Conservation (phyloP, 1,284 basidiomycete genomes). For the Caloboletus inedulis region DNA sequence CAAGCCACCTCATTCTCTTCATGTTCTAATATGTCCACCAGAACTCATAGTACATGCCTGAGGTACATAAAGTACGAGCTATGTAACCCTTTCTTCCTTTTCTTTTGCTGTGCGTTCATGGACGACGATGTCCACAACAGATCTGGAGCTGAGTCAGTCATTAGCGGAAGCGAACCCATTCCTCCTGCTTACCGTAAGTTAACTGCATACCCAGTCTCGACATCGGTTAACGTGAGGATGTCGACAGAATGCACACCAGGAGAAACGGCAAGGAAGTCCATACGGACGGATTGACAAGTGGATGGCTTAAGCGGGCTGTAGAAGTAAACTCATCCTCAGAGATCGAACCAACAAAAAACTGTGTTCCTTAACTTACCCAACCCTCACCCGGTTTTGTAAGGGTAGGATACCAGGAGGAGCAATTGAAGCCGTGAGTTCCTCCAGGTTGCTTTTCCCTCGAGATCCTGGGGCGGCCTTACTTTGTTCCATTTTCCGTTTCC, state of each 20-base stretch:
- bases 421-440: slow-evolving; percentile 37
- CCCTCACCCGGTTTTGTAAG: slow-evolving; percentile 75
- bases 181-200: slow-evolving; percentile 58
- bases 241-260: slow-evolving; percentile 81
- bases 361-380: slow-evolving; percentile 55
- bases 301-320: slow-evolving; percentile 72
- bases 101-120: slow-evolving; percentile 41
- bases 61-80: slow-evolving; percentile 15
- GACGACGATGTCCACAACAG: slow-evolving; percentile 65
- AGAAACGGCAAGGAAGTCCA: slow-evolving; percentile 78
- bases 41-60: slow-evolving; percentile 8
- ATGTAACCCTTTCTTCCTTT: slow-evolving; percentile 9
- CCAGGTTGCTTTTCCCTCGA: slow-evolving; percentile 11
- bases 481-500: slow-evolving; percentile 42
- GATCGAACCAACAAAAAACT: background rate
- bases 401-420: slow-evolving; percentile 65
- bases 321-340: slow-evolving; percentile 10
- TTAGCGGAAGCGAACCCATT: background rate
- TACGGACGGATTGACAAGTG: slow-evolving; percentile 82
- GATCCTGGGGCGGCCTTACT: slow-evolving; percentile 9
- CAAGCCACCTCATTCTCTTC: slow-evolving; percentile 6
- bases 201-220: slow-evolving; percentile 68
- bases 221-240: slow-evolving; percentile 67
- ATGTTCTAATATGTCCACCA: slow-evolving; percentile 1
- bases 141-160: slow-evolving; percentile 37